Evolutionary conservation across 805 yeast species (phyloP), one percentile per base, ranked within the genome.

Genomic region (Kuraishia borneana): DNA sequence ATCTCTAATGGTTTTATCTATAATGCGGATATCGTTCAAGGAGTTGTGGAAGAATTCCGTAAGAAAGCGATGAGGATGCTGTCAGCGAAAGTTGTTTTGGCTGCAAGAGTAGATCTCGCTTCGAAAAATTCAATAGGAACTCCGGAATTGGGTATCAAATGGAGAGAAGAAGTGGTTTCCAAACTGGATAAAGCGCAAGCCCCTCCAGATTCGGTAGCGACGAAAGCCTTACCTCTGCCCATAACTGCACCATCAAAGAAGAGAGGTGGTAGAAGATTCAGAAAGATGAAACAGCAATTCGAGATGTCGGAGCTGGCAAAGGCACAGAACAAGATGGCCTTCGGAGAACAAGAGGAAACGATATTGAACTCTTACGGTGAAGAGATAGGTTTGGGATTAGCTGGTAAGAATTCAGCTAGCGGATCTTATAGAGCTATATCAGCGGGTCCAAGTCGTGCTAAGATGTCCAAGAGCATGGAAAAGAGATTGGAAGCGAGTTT

Each of bases 351-450:
- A 41, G 95, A 84, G 48, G 73, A 66, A 16, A 67, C 77, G 1
- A 59, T 65, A 3, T 59, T 61, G 40, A 87, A 81, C 40, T 63
- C 74, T 0, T 79, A 62, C 49, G 94, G 94, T 8, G 87, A 83
- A 35, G 95, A 84, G 46, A 61, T 81, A 21, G 95, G 95, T 0
- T 47, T 85, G 32, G 95, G 95, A 3, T 74, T 83, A 84, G 64
- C 75, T 27, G 59, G 64, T 7, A 53, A 51, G 22, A 43, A 32
- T 25, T 17, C 38, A 12, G 27, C 19, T 17, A 36, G 34, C 13
- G 46, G 44, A 3, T 17, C 35, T 1, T 36, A 36, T 21, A 46
- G 58, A 16, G 36, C 47, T 4, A 39, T 51, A 5, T 47, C 59
- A 13, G 68, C 63, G 42, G 50, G 55, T 1, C 68, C 68, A 32